Percentiles rank a stretch among this genome's conserved stretches.
These are phyloP conservation scores for Rhododendron kiyosumense DNA, from an alignment of 148 eudicot species.

Conservation along the genomic window DNA sequence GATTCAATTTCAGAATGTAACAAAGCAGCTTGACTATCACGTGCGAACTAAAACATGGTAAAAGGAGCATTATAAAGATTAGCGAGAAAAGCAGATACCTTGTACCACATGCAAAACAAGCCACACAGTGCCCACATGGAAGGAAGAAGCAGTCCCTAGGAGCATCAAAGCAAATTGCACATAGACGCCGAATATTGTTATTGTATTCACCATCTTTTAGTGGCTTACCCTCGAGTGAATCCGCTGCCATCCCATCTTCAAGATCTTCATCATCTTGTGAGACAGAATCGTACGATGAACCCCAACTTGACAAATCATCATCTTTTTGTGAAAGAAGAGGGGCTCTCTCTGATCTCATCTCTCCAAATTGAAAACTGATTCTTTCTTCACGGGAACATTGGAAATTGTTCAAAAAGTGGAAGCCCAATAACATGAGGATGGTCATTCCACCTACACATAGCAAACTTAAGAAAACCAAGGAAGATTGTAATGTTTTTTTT, in stretches of 20 bases:
- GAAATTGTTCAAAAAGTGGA: conserved; percentile 35
- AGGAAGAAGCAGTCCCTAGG: conserved; percentile 86
- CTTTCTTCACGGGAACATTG: conserved; percentile 28
- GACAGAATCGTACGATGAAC: conserved; percentile 70
- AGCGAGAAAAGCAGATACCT: conserved; percentile 31
- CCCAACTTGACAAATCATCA: conserved; percentile 63
- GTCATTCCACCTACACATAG: conserved; percentile 55
- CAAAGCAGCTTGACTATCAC: background rate
- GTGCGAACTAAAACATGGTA: background rate
- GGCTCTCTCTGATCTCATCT: conserved; percentile 36
- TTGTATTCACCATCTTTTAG: conserved; percentile 37
- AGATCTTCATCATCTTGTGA: conserved; percentile 57
- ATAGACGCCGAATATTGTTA: conserved; percentile 38
- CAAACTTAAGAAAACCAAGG: conserved; percentile 1
- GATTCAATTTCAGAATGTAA: background rate
- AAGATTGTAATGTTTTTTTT: background rate
- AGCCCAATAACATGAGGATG: conserved; percentile 38
- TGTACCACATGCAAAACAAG: conserved; percentile 73
- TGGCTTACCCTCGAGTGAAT: conserved; percentile 32
- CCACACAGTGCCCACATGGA: conserved; percentile 84
- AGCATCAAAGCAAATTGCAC: conserved; percentile 85
- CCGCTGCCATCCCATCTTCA: conserved; percentile 36
- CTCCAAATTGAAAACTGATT: conserved; percentile 29
- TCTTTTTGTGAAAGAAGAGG: conserved; percentile 64
- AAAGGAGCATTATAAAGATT: background rate